Conservation (phyloP, 495 filamentous ascomycete species). For the Lasiosphaeria hispida region DNA sequence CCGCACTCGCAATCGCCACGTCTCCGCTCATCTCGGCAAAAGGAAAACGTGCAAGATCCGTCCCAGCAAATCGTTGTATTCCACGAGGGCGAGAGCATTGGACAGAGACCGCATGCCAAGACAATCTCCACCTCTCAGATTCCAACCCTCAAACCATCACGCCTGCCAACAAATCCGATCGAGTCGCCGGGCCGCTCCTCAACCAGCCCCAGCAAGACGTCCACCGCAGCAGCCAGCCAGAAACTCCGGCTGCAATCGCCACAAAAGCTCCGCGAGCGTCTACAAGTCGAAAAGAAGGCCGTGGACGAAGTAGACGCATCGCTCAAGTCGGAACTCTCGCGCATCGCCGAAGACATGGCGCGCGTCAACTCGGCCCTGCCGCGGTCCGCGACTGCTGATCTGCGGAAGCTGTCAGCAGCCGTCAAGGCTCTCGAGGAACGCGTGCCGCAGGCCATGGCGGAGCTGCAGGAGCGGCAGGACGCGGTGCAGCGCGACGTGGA, state of each 20-base stretch:
- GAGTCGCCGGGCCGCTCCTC: constrained; percentile 34
- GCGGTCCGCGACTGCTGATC: constrained; percentile 37
- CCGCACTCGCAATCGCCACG: constrained; percentile 28
- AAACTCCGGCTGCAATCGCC: constrained; percentile 86
- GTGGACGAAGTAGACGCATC: constrained; percentile 65
- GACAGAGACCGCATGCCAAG: constrained; percentile 35
- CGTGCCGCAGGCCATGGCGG: constrained; percentile 58
- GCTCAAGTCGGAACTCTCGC: constrained; percentile 72
- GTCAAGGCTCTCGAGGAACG: constrained; percentile 63
- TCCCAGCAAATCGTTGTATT: constrained; percentile 21
- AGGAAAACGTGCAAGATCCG: constrained; percentile 39
- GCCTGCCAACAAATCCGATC: constrained; percentile 17
- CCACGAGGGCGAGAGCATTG: constrained; percentile 11
- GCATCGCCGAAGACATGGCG: constrained; percentile 80
- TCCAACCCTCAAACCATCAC: constrained; percentile 41
- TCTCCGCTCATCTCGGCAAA: constrained; percentile 39
- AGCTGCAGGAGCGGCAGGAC: constrained; percentile 59
- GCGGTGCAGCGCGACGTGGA: constrained; percentile 66
- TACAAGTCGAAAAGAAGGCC: constrained; percentile 74
- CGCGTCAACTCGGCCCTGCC: constrained; percentile 51
- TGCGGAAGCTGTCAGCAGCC: constrained; percentile 52
- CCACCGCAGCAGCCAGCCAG: constrained; percentile 35
- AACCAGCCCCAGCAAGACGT: constrained; percentile 36
- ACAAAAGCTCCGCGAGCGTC: constrained; percentile 87
- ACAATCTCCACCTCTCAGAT: constrained; percentile 48